Conservation (phyloP, 176 grass and related monocot species). For the Dactylis glomerata region DNA sequence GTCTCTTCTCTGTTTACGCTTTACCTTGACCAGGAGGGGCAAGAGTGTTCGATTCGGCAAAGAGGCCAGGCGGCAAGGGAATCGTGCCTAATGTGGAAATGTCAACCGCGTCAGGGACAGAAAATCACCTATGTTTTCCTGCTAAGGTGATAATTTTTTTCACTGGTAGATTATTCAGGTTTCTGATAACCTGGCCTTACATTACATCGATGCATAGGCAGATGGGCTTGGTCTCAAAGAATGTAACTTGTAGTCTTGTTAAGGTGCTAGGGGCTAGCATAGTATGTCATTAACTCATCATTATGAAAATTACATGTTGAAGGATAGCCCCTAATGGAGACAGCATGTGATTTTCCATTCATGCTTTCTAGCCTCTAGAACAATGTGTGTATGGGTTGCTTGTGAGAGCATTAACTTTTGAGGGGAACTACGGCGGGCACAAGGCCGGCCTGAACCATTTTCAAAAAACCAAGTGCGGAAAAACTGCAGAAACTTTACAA, state of each 20-base stretch:
- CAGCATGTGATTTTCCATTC: neutral
- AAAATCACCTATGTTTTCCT: neutral
- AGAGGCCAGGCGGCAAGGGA: conserved; percentile 1
- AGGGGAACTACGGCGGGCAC: too few species aligned
- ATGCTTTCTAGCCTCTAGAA: neutral
- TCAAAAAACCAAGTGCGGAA: too few species aligned
- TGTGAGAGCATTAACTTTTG: neutral
- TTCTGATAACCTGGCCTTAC: neutral
- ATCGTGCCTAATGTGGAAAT: neutral
- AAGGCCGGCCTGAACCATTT: too few species aligned
- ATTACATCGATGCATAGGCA: neutral
- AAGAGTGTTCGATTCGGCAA: conserved; percentile 6
- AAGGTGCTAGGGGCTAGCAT: neutral
- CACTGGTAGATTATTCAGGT: neutral
- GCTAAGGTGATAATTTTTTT: conserved; percentile 15
- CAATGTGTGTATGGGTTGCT: neutral
- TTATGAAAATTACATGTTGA: neutral
- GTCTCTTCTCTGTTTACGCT: neutral
- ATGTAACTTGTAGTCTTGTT: neutral
- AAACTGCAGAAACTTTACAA: too few species aligned
- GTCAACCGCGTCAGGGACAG: neutral
- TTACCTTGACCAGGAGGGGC: conserved; percentile 16
- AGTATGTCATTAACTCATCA: neutral
- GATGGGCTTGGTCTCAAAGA: neutral
- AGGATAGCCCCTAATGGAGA: neutral